phyloP scores from a whole-genome alignment of 805 yeast species.

The Suhomyces canberraensis region DNA sequence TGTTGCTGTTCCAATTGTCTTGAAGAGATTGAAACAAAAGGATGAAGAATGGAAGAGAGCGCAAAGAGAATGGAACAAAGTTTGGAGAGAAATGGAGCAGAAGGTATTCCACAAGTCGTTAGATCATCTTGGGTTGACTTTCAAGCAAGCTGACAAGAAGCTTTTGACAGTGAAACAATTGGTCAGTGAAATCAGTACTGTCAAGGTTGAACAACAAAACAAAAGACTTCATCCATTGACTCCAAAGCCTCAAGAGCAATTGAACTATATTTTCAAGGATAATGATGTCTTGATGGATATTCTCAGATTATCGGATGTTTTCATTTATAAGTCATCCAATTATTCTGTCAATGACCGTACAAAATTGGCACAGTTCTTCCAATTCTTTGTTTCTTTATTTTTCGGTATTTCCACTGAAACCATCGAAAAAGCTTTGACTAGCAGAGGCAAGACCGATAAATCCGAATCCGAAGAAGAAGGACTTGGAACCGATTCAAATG shows the following conservation, averaged over 20 bases:
- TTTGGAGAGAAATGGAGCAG: conserved; percentile 98
- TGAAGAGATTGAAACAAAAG: conserved; percentile 91
- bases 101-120: conserved; percentile 89
- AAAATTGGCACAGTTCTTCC: conserved; percentile 66
- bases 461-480: conserved; percentile 13
- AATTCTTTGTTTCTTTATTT: conserved; percentile 66
- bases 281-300: conserved; percentile 71
- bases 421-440: conserved; percentile 40
- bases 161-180: conserved; percentile 84
- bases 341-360: conserved; percentile 82
- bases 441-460: conserved; percentile 14
- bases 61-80: conserved; percentile 97
- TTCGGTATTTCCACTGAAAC: conserved; percentile 56
- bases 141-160: conserved; percentile 95
- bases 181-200: conserved; percentile 86
- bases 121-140: conserved; percentile 93
- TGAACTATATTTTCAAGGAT: conserved; percentile 64
- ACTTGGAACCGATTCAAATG: conserved; percentile 14
- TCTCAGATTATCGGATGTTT: conserved; percentile 60
- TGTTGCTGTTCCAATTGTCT: conserved; percentile 88
- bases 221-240: conserved; percentile 83
- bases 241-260: conserved; percentile 77
- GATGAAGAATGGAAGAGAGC: conserved; percentile 99
- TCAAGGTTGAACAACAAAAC: conserved; percentile 86
- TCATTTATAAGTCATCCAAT: conserved; percentile 63